Conservation (phyloP, 192 early-diverging fungal species). For the Backusella macrospora region DNA sequence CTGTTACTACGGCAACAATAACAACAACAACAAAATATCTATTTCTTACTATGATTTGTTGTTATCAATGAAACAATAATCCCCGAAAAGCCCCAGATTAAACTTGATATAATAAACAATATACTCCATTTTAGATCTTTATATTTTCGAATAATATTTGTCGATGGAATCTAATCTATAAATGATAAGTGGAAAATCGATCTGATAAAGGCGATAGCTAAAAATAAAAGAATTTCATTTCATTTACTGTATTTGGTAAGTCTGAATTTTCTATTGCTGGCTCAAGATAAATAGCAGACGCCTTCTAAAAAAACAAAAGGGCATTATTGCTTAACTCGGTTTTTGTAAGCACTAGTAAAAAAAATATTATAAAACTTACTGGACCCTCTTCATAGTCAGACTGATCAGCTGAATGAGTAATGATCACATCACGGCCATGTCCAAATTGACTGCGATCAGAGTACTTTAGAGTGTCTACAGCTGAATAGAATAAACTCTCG, state of each 20-base stretch:
- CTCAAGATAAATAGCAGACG: constrained; percentile 1
- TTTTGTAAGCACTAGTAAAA: no score
- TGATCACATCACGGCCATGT: not conserved
- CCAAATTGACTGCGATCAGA: not conserved
- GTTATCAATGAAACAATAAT: not conserved
- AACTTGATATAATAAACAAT: not conserved
- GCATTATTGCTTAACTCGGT: no score
- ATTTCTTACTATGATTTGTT: not conserved
- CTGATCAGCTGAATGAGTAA: not conserved
- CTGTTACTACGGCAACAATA: not conserved
- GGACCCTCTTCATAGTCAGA: constrained; percentile 6
- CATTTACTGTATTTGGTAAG: not conserved
- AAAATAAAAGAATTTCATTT: not conserved
- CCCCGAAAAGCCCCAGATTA: not conserved
- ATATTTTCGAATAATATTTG: constrained; percentile 1
- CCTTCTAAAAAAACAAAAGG: not conserved
- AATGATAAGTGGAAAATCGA: not conserved
- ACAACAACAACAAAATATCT: not conserved
- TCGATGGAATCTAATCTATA: constrained; percentile 7
- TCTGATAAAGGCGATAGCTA: not conserved
- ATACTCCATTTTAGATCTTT: constrained; percentile 5
- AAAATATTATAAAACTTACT: not conserved
- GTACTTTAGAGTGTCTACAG: not conserved
- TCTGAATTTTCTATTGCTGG: not conserved
- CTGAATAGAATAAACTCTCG: not conserved